Evolutionary conservation across 192 early-diverging fungal genomes (phyloP).

Genomic region (Coemansia sp.): DNA sequence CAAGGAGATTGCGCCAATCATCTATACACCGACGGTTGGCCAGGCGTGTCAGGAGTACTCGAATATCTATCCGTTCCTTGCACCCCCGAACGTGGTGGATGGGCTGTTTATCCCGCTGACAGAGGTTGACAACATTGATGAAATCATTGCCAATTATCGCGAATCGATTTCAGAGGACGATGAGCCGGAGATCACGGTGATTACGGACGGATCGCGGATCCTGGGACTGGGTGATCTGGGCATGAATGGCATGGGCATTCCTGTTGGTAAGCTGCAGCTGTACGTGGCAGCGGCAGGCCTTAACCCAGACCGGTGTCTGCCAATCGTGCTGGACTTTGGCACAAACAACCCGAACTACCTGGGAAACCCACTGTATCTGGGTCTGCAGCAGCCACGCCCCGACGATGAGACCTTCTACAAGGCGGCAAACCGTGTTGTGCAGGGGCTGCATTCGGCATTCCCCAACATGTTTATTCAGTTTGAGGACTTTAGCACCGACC

Average conservation of each 20-base stretch:
- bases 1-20: conserved; percentile 72
- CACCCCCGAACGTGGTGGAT: conserved; percentile 68
- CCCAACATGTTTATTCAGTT: conserved; percentile 91
- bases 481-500: conserved; percentile 93
- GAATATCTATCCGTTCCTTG: conserved; percentile 79
- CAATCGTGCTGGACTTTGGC: conserved; percentile 89
- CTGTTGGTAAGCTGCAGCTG: conserved; percentile 90
- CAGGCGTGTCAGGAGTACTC: conserved; percentile 84
- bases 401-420: conserved; percentile 66
- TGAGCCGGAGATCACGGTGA: conserved; percentile 82
- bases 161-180: conserved; percentile 60
- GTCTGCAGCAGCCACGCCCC: conserved; percentile 68
- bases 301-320: conserved; percentile 79
- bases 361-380: conserved; percentile 86
- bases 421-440: conserved; percentile 76
- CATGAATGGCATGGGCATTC: conserved; percentile 93
- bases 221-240: conserved; percentile 92
- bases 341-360: conserved; percentile 80
- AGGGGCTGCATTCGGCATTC: conserved; percentile 67
- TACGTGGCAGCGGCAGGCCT: conserved; percentile 84
- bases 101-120: conserved; percentile 83
- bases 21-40: conserved; percentile 82
- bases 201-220: conserved; percentile 91
- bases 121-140: conserved; percentile 70
- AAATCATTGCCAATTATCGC: conserved; percentile 78